These are phyloP conservation scores for Xylaria intraflava DNA, from an alignment of 495 filamentous ascomycete species.

Conservation along the genomic window DNA sequence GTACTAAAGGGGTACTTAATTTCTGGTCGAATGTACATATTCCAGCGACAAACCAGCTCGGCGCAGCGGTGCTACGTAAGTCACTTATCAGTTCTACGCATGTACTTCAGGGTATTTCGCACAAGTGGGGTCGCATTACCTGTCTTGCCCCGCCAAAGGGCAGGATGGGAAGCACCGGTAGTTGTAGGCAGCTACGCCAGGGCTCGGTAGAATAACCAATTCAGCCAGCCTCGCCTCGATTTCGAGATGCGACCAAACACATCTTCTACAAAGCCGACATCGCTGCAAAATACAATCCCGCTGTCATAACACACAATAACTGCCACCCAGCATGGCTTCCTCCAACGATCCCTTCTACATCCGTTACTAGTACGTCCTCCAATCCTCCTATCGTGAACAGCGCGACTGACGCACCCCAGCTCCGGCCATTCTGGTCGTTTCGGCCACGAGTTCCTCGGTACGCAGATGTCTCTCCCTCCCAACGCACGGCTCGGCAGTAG, in stretches of 20 bases:
- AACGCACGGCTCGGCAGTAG: background rate
- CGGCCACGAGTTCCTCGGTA: conserved; percentile 97
- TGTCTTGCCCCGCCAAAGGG: no score
- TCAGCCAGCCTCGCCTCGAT: conserved; percentile 16
- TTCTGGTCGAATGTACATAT: no score
- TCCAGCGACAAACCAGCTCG: no score
- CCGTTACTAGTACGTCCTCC: conserved; percentile 77
- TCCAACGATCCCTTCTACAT: conserved; percentile 82
- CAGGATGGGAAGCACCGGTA: no score
- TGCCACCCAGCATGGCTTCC: conserved; percentile 17
- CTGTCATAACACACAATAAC: background rate
- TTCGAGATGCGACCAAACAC: conserved; percentile 2
- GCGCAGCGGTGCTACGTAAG: no score
- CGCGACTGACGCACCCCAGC: conserved; percentile 45
- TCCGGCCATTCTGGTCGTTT: conserved; percentile 97
- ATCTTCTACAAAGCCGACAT: background rate
- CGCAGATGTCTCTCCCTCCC: conserved; percentile 15
- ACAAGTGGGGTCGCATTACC: no score
- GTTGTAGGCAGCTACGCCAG: no score
- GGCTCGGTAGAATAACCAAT: background rate
- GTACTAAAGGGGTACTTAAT: no score
- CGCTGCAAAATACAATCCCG: background rate
- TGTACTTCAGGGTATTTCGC: no score
- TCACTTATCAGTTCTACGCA: no score
- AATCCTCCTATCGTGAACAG: background rate